Conservation (phyloP, 345 rosid species). For the Passiflora organensis region DNA sequence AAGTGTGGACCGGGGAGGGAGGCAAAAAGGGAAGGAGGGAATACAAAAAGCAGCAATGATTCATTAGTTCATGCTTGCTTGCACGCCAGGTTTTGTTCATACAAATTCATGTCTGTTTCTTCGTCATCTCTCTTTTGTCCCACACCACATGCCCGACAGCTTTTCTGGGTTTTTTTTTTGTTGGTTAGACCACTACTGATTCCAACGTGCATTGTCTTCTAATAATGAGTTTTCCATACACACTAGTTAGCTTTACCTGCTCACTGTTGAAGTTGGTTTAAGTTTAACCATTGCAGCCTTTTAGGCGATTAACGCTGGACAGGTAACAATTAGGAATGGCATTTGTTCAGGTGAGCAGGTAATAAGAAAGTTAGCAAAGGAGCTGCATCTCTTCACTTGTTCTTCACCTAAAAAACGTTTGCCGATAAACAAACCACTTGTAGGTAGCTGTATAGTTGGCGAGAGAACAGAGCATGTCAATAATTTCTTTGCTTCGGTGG, state of each 20-base stretch:
- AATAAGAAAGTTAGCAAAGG: neutral
- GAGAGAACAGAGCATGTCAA: neutral
- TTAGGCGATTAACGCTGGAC: no score
- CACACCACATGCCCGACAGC: no score
- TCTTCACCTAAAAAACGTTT: neutral
- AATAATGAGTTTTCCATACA: no score
- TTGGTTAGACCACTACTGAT: no score
- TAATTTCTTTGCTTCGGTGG: neutral
- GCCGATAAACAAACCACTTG: neutral
- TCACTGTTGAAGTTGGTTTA: no score
- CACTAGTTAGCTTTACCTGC: no score
- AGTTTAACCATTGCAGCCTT: no score
- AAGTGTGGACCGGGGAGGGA: no score
- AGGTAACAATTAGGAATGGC: no score
- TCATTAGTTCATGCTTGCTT: slow-evolving; percentile 38
- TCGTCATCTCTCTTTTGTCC: slow-evolving; percentile 19
- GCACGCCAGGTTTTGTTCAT: slow-evolving; percentile 42
- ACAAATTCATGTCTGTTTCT: slow-evolving; percentile 3
- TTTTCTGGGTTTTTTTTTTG: no score
- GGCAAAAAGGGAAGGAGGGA: slow-evolving; percentile 32
- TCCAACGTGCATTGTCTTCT: no score
- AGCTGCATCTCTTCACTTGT: no score
- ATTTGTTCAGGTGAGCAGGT: neutral
- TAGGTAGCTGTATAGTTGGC: neutral
- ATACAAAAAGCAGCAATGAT: slow-evolving; percentile 20